Evolutionary conservation across 1,139 yeast genomes (phyloP), one percentile per base, ranked within the genome.

Genomic region (Hyphopichia pseudoburtonii): DNA sequence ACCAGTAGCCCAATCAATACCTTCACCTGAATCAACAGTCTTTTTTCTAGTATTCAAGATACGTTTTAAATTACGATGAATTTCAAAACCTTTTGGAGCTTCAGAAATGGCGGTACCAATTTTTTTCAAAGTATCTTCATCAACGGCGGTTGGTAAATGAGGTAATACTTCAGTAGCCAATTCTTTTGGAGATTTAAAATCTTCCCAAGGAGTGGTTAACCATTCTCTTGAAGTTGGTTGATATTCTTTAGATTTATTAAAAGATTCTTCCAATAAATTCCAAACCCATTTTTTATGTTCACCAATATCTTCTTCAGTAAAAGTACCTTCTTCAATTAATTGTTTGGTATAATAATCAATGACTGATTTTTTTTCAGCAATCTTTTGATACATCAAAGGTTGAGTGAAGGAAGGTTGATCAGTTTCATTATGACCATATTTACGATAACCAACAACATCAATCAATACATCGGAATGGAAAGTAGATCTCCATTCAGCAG

Each of bases 131-230:
- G 70, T 73, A 21, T 70, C 72, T 53, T 77, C 92, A 36, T 82
- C 80, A 44, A 94, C 90, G 42, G 88, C 94, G 38, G 99, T 94
- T 64, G 98, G 97, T 59, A 88, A 80, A 62, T 92, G 97, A 38
- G 97, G 97, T 60, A 94, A 77, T 36, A 90, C 77, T 70, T 94
- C 97, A 43, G 95, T 86, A 35, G 97, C 97, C 58, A 94, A 80
- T 70, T 90, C 97, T 67, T 83, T 89, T 62, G 97, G 97, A 44
- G 97, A 87, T 76, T 94, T 94, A 75, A 94, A 94, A 51, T 89
- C 96, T 68, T 90, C 97, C 99, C 99, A 92, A 47, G 97, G 95
- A 38, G 96, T 87, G 37, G 98, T 86, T 57, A 92, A 80, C 99
- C 98, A 92, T 73, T 92, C 97, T 74, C 95, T 84, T 35, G 92